Evolutionary conservation across 345 rosid species (phyloP), one percentile per base, ranked within the genome.

Genomic region (Heritiera fomes): DNA sequence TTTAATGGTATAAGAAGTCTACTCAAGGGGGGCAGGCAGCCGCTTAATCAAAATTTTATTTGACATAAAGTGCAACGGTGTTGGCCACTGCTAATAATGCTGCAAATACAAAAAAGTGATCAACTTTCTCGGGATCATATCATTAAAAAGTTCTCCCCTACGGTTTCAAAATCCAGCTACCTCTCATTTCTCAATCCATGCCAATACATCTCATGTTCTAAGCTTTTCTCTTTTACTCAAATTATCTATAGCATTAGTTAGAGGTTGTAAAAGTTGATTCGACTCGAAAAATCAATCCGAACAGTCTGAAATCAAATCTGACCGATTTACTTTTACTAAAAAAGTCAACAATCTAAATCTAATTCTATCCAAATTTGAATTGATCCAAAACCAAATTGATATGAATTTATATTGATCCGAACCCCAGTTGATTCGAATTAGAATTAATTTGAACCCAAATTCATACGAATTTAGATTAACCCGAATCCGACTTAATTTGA

Each of bases 1-100:
- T n/a, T n/a, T 56, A 7, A 17, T 23, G 62, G 32, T 32, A 61
- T 61, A 64, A 38, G 23, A 65, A 40, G 70, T 38, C 70, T 38
- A 38, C 47, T 65, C 23, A 65, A 40, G 62, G 38, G 23, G 55
- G 32, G 34, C 73, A 68, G 34, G 55, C 38, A 69, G 73, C 34
- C 46, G 63, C 47, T 72, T 34, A 53, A 72, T 34, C 76, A 53
- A 72, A 7, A 34, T 72, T 52, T 72, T 72, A 43, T 43, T 69
- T 50, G 61, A 52, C 63, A 72, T 52, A 34, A 72, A 72, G 76
- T 32, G 28, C 32, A 72, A 72, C 34, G 50, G 61, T 71, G 60
- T 14, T 6, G 18, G 7, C 15, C 63, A 72, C 47, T 72, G n/a
- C 76, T 34, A 49, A 28, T 71, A 49, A 50, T 30, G 28, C 14